Conservation (phyloP, 345 rosid genomes). For the Gossypium raimondii region DNA sequence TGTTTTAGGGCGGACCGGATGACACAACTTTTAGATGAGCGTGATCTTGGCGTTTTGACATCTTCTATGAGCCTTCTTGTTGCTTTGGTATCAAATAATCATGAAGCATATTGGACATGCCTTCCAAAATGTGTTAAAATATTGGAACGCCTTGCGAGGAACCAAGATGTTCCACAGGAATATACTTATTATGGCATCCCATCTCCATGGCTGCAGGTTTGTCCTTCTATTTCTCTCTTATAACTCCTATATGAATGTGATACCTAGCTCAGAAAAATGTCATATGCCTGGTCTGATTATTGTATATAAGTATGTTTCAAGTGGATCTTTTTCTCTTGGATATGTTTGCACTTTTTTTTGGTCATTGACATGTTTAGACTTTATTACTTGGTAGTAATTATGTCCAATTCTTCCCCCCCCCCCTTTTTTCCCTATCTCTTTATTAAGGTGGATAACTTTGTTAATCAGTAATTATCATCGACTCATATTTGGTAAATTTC, state of each 20-base stretch:
- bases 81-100: slow-evolving; percentile 87
- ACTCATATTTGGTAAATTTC: slow-evolving; percentile 11
- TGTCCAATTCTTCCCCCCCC: neutral
- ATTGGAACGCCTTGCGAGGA: slow-evolving; percentile 90
- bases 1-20: slow-evolving; percentile 84
- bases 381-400: neutral
- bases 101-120: slow-evolving; percentile 90
- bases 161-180: slow-evolving; percentile 97
- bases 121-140: slow-evolving; percentile 95
- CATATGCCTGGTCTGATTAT: neutral
- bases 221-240: slow-evolving; percentile 16
- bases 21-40: slow-evolving; percentile 98
- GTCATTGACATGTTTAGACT: too few species aligned
- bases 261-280: slow-evolving; percentile 2
- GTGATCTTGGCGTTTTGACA: slow-evolving; percentile 98
- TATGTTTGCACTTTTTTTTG: neutral
- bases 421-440: neutral
- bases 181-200: slow-evolving; percentile 99
- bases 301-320: neutral
- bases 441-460: slow-evolving; percentile 14
- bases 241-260: slow-evolving; percentile 3
- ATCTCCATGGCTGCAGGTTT: slow-evolving; percentile 99
- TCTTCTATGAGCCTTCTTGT: slow-evolving; percentile 97
- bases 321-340: slow-evolving; percentile 3
- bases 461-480: neutral